Evolutionary conservation across 352 stramenopile species (phyloP).

Genomic region (Thraustochytrium sp.): DNA sequence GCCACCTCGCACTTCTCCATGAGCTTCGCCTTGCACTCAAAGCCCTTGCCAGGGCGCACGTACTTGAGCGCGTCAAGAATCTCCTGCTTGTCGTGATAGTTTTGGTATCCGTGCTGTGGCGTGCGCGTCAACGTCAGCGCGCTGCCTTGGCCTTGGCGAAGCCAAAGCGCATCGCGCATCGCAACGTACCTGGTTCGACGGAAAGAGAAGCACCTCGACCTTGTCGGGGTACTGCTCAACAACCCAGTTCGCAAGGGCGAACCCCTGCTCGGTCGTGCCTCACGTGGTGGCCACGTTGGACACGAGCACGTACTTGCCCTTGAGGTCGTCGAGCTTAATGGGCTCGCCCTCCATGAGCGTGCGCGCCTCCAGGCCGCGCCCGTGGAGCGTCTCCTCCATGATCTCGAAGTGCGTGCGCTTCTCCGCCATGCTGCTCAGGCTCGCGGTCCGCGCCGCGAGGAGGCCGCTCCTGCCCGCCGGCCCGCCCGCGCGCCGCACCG

Average conservation of each 20-base stretch:
- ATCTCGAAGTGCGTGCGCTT: constrained; percentile 15
- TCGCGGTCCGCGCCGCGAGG: background rate
- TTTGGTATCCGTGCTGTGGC: background rate
- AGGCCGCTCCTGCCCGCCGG: background rate
- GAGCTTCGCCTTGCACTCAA: background rate
- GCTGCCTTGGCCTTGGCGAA: background rate
- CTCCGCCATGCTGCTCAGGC: background rate
- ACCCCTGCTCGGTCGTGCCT: constrained; percentile 30
- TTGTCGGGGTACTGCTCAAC: constrained; percentile 25
- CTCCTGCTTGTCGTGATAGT: constrained; percentile 26
- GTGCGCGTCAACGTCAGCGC: background rate
- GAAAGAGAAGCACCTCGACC: constrained; percentile 22
- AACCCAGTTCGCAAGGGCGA: constrained; percentile 1
- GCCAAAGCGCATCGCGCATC: background rate
- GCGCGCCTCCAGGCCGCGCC: background rate
- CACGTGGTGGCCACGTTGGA: constrained; percentile 35
- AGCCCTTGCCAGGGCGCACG: constrained; percentile 17
- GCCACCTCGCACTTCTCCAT: constrained; percentile 37
- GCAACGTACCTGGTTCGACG: background rate
- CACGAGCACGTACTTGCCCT: constrained; percentile 20
- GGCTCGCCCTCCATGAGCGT: constrained; percentile 18
- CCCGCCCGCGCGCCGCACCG: background rate
- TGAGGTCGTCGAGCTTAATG: constrained; percentile 22
- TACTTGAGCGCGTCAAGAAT: constrained; percentile 33
- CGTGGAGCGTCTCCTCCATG: background rate